Percentiles rank a stretch among this genome's conserved stretches.
Conservation (phyloP, 306 rosid species). For the Rosa multiflora region DNA sequence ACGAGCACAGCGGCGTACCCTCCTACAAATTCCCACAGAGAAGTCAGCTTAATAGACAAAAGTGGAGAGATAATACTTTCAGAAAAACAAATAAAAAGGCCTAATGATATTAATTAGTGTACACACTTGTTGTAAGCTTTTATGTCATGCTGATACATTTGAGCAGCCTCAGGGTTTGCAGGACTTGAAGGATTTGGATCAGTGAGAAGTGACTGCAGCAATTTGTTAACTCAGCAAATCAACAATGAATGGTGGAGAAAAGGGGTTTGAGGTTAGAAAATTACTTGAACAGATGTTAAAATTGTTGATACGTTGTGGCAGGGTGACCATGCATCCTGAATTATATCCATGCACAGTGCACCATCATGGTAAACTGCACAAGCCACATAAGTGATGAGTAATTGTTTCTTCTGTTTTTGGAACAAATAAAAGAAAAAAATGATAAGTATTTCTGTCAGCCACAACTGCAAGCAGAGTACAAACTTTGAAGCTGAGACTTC, state of each 20-base stretch:
- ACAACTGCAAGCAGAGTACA: conserved; percentile 8
- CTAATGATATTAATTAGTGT: neutral
- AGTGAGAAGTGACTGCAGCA: conserved; percentile 33
- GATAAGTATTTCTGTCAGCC: neutral
- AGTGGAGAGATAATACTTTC: neutral
- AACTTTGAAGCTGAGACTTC: neutral
- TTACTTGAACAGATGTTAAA: conserved; percentile 38
- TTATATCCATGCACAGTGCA: conserved; percentile 37
- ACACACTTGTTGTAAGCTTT: conserved; percentile 36
- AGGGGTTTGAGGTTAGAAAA: neutral
- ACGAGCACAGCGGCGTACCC: conserved; percentile 34
- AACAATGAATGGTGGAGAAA: neutral
- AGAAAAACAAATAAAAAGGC: neutral
- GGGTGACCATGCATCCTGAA: conserved; percentile 42
- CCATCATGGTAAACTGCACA: conserved; percentile 33
- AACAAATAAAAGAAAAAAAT: neutral
- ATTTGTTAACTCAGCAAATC: neutral
- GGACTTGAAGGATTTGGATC: conserved; percentile 38
- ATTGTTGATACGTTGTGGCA: conserved; percentile 36
- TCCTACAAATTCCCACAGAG: conserved; percentile 24
- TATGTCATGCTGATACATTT: conserved; percentile 29
- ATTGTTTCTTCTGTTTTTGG: neutral
- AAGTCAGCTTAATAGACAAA: neutral
- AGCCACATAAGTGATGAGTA: neutral
- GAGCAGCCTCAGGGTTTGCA: conserved; percentile 37